phyloP scores from a whole-genome alignment of 2,329 filamentous ascomycete genomes.

The Periconia sp. region DNA sequence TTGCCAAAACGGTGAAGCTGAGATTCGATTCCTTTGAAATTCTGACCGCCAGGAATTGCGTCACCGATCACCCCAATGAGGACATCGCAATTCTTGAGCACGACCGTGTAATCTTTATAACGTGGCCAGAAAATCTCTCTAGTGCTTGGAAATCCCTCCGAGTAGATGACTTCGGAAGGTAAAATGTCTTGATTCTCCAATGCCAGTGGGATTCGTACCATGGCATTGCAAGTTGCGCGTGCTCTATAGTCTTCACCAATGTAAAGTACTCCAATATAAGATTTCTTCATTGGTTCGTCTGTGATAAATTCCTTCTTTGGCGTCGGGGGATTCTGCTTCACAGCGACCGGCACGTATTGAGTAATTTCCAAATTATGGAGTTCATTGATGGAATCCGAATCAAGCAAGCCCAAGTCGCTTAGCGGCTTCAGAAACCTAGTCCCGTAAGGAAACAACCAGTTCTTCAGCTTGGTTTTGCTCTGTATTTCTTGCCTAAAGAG shows the following conservation, averaged over 20 bases:
- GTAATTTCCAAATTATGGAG: no score
- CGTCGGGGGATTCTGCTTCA: neutral
- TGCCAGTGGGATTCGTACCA: no score
- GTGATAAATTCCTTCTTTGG: neutral
- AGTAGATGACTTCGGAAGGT: neutral
- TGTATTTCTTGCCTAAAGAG: neutral
- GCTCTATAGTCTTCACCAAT: neutral
- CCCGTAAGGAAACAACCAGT: neutral
- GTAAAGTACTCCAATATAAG: neutral
- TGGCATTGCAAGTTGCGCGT: neutral
- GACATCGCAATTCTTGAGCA: neutral
- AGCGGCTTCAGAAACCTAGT: neutral
- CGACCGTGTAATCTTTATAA: neutral
- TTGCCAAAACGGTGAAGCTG: conserved; percentile 4
- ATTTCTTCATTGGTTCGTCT: neutral
- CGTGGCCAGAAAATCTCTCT: neutral
- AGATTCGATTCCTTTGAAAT: conserved; percentile 1
- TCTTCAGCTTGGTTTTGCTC: neutral
- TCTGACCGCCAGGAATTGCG: neutral
- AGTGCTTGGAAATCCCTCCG: neutral
- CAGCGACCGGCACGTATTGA: neutral
- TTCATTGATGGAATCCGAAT: no score
- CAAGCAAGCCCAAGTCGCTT: neutral
- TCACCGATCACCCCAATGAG: neutral
- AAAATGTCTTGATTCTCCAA: neutral